A percentile compares a stretch with the other conserved stretches of the same genome.
Conservation (phyloP, 1,284 basidiomycete genomes). For the Ustilago curta region DNA sequence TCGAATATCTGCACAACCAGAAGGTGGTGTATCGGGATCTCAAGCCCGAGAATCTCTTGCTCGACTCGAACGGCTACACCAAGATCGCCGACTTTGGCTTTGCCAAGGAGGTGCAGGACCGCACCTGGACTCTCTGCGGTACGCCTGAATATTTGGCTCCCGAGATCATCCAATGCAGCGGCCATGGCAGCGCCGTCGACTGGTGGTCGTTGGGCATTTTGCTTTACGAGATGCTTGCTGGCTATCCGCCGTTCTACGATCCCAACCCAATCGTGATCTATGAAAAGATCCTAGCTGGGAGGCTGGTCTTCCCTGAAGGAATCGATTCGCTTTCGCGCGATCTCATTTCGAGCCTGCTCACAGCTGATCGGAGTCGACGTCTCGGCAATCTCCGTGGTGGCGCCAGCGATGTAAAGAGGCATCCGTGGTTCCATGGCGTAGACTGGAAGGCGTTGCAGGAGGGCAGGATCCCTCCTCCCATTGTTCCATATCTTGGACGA, state of each 20-base stretch:
- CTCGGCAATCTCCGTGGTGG: conserved; percentile 72
- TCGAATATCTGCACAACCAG: conserved; percentile 63
- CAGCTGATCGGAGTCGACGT: conserved; percentile 71
- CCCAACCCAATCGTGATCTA: conserved; percentile 59
- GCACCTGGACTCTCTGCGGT: conserved; percentile 65
- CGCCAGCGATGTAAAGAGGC: conserved; percentile 72
- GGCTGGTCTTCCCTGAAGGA: conserved; percentile 71
- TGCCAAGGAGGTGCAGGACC: conserved; percentile 60
- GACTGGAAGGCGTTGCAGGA: conserved; percentile 70
- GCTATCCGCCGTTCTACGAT: conserved; percentile 68
- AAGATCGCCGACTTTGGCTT: conserved; percentile 68
- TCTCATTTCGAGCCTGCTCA: conserved; percentile 71
- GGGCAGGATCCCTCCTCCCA: conserved; percentile 72
- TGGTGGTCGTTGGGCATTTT: conserved; percentile 68
- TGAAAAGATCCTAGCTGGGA: conserved; percentile 71
- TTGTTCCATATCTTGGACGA: conserved; percentile 71
- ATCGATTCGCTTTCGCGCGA: conserved; percentile 72
- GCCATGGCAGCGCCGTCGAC: conserved; percentile 63
- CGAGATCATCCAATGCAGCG: conserved; percentile 65
- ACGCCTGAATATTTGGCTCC: conserved; percentile 68
- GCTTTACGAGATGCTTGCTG: conserved; percentile 65
- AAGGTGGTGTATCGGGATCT: conserved; percentile 67
- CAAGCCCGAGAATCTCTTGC: conserved; percentile 67
- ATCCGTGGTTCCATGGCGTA: conserved; percentile 72
- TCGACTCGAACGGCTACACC: conserved; percentile 56